Percentiles rank a stretch among this genome's conserved stretches.
Evolutionary conservation across 257 asterid species (phyloP).

Genomic region (Solanum paucissectum): DNA sequence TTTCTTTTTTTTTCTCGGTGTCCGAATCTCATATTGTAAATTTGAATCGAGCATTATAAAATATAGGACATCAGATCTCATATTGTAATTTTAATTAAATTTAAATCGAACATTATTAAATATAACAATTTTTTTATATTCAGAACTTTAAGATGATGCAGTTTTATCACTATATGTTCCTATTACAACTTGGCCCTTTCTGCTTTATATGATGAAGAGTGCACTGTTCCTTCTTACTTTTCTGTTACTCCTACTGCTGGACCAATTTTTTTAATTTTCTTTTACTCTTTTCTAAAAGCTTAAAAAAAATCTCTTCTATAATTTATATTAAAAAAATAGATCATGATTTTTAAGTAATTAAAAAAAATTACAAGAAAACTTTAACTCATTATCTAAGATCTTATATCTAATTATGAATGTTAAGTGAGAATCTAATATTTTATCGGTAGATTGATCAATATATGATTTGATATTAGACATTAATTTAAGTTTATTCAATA

Average conservation of each 20-base stretch:
- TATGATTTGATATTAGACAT: neutral
- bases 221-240: neutral
- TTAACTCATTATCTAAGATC: neutral
- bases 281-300: too few relatives aligned
- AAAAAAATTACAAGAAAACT: neutral
- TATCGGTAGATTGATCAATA: neutral
- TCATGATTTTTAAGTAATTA: neutral
- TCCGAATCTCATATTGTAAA: too few relatives aligned
- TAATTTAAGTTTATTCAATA: neutral
- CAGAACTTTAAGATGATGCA: too few relatives aligned
- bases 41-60: too few relatives aligned
- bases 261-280: neutral
- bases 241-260: neutral
- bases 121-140: too few relatives aligned
- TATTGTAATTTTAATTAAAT: too few relatives aligned
- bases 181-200: neutral
- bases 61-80: too few relatives aligned
- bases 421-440: neutral
- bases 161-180: neutral
- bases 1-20: too few relatives aligned
- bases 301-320: neutral
- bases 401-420: neutral
- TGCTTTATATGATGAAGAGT: neutral
- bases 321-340: neutral
- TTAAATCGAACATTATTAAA: too few relatives aligned